These are phyloP conservation scores for Kwoniella botswanensis DNA, from an alignment of 768 basidiomycete species.

Conservation along the genomic window DNA sequence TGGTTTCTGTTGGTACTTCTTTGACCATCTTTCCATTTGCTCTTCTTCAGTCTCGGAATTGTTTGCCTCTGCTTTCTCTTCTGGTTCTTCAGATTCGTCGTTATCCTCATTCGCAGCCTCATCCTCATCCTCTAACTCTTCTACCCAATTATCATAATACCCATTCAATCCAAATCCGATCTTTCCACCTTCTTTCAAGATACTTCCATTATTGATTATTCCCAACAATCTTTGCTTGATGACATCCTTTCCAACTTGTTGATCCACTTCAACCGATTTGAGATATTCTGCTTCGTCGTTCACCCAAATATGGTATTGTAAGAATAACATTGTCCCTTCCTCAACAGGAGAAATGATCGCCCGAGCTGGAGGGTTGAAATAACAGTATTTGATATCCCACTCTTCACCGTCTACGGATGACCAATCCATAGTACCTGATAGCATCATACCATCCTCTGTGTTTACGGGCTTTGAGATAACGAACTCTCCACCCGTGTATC, in stretches of 20 bases:
- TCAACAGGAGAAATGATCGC: not conserved
- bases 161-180: not conserved
- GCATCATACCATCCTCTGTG: not conserved
- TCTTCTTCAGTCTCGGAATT: not conserved
- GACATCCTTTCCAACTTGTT: not conserved
- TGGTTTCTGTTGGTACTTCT: not conserved
- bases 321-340: not conserved
- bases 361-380: not conserved
- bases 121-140: not conserved
- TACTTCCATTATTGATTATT: not conserved
- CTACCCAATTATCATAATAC: not conserved
- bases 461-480: not conserved
- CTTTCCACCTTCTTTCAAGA: not conserved
- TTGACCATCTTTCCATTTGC: not conserved
- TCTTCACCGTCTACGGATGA: not conserved
- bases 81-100: not conserved
- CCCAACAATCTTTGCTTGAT: not conserved
- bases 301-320: not conserved
- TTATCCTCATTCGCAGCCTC: not conserved
- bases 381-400: not conserved
- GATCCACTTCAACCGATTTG: not conserved
- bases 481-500: not conserved
- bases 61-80: not conserved
- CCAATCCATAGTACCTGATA: not conserved
- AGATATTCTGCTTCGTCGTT: not conserved